These are phyloP conservation scores for Nannochloropsis oceanica DNA, from an alignment of 108 stramenopile species.

Conservation along the genomic window DNA sequence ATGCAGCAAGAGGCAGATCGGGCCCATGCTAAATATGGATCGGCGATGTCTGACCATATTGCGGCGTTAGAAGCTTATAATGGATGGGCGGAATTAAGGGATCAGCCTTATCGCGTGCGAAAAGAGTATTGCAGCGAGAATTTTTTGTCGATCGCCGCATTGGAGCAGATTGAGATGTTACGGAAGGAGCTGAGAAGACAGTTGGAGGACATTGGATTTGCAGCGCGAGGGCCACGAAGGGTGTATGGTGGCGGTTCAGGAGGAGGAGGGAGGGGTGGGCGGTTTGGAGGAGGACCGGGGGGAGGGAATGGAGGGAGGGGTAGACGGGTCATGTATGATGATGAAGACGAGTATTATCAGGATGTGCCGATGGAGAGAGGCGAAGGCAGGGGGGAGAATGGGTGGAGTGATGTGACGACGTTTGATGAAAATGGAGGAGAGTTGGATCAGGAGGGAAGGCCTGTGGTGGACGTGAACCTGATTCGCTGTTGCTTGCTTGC, in stretches of 20 bases:
- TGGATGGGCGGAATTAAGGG: slow-evolving; percentile 8
- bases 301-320: no score
- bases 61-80: slow-evolving; percentile 71
- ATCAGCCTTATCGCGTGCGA: neutral
- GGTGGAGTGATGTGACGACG: neutral
- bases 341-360: neutral
- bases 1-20: slow-evolving; percentile 55
- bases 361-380: neutral
- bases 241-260: neutral
- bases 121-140: slow-evolving; percentile 49
- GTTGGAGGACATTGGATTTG: slow-evolving; percentile 58
- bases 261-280: neutral
- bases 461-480: neutral
- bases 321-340: no score
- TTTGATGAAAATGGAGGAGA: neutral
- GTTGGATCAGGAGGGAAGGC: neutral
- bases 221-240: neutral
- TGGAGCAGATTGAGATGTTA: slow-evolving; percentile 56
- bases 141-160: slow-evolving; percentile 50
- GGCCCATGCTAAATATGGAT: slow-evolving; percentile 47
- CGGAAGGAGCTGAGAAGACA: slow-evolving; percentile 56
- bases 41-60: slow-evolving; percentile 63
- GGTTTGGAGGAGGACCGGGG: no score
- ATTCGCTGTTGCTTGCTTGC: neutral
- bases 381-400: neutral